These are phyloP conservation scores for Westerdykella sp. DNA, from an alignment of 2,329 filamentous ascomycete species.

Conservation along the genomic window DNA sequence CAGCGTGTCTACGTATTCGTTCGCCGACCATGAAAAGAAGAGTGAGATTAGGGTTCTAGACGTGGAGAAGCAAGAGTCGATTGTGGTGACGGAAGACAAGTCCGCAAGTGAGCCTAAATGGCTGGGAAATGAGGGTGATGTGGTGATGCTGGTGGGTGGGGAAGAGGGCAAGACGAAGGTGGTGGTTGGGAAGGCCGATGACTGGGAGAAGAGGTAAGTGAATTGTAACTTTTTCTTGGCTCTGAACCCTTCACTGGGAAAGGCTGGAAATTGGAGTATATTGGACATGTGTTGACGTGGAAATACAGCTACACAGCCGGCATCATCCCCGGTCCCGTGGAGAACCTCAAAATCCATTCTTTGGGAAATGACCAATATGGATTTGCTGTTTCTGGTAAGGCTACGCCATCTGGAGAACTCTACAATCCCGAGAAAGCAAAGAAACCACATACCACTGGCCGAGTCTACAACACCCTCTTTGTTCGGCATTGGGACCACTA, in stretches of 20 bases:
- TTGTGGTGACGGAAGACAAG: conserved; percentile 58
- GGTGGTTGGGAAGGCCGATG: conserved; percentile 27
- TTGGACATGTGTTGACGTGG: background rate
- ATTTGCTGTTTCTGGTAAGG: conserved; percentile 52
- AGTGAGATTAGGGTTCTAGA: conserved; percentile 67
- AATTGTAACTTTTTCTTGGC: conserved; percentile 1
- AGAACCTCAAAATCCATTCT: conserved; percentile 44
- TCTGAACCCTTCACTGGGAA: too few relatives aligned
- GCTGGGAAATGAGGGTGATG: conserved; percentile 60
- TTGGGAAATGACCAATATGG: conserved; percentile 35
- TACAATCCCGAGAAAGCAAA: conserved; percentile 58
- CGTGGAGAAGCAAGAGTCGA: conserved; percentile 59
- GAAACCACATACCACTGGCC: conserved; percentile 57
- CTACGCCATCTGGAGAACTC: conserved; percentile 62
- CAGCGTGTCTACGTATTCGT: conserved; percentile 71
- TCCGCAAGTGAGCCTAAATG: conserved; percentile 67
- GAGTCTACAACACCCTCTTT: conserved; percentile 68
- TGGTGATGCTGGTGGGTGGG: conserved; percentile 48
- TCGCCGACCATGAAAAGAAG: conserved; percentile 63
- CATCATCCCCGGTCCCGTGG: conserved; percentile 42
- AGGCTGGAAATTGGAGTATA: background rate
- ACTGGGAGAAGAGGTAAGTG: conserved; percentile 29
- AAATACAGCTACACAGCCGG: conserved; percentile 39
- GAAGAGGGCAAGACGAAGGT: conserved; percentile 38
- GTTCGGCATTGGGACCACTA: conserved; percentile 82